phyloP scores from a whole-genome alignment of 2,329 filamentous ascomycete genomes.

The Nannizzia gypsea region DNA sequence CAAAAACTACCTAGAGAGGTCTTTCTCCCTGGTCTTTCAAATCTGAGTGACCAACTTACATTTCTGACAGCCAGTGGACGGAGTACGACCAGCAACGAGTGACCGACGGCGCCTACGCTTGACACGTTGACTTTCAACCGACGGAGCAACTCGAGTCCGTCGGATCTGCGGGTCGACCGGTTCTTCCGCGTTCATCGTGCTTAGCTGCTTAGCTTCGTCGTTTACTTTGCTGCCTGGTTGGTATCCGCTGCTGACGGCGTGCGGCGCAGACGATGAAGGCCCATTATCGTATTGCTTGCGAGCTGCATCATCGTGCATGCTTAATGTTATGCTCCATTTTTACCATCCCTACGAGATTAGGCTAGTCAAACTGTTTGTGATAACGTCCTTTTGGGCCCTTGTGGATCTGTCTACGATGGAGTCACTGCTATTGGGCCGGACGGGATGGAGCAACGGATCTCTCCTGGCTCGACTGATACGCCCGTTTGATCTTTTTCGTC shows the following conservation, averaged over 20 bases:
- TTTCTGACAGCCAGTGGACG: no score
- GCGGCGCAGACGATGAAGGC: neutral
- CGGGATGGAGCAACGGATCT: neutral
- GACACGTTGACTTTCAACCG: neutral
- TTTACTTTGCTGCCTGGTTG: no score
- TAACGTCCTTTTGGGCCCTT: neutral
- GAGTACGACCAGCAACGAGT: no score
- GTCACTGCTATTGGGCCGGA: neutral
- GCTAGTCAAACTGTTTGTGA: neutral
- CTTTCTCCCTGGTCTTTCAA: neutral
- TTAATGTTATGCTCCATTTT: neutral
- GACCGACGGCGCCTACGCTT: no score
- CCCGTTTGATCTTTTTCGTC: neutral
- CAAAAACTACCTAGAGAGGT: no score
- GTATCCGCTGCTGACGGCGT: no score
- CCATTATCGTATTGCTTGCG: neutral
- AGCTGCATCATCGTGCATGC: neutral
- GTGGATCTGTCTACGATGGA: neutral
- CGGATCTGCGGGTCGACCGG: neutral
- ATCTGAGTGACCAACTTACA: neutral
- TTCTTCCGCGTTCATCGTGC: neutral
- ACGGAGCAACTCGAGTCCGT: neutral
- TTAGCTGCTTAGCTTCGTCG: neutral
- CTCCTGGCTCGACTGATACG: neutral
- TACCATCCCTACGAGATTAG: no score